phyloP scores from a whole-genome alignment of 2,329 filamentous ascomycete genomes.

The Microdochium paspali region DNA sequence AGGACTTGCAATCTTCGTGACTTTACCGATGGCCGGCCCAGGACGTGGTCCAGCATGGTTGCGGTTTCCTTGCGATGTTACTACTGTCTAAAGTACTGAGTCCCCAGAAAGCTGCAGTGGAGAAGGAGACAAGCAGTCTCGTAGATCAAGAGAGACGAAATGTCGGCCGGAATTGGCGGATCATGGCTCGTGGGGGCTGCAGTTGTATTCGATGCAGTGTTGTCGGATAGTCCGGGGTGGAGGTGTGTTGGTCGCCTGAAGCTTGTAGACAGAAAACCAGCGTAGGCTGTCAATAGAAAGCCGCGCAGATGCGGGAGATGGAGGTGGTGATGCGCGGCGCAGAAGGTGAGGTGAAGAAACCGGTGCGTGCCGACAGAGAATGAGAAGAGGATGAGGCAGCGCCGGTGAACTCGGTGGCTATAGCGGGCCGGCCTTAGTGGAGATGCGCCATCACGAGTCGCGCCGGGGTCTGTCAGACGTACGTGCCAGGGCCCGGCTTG shows the following conservation, averaged over 20 bases:
- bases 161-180: neutral
- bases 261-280: neutral
- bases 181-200: neutral
- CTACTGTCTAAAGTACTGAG: too few species aligned
- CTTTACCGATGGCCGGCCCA: conserved; percentile 82
- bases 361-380: too few species aligned
- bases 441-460: neutral
- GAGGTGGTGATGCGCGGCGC: neutral
- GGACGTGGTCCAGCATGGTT: conserved; percentile 71
- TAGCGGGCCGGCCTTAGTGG: neutral
- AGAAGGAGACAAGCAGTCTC: neutral
- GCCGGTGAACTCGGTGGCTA: neutral
- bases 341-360: too few species aligned
- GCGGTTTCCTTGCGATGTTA: too few species aligned
- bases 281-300: neutral
- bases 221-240: neutral
- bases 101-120: neutral
- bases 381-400: too few species aligned
- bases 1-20: conserved; percentile 90
- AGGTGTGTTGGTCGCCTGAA: neutral
- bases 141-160: neutral
- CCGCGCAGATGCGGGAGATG: neutral
- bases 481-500: neutral
- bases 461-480: neutral
- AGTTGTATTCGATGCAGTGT: neutral